These are phyloP conservation scores for Penicillium aurantiogriseum DNA, from an alignment of 2,329 filamentous ascomycete species.

Conservation along the genomic window DNA sequence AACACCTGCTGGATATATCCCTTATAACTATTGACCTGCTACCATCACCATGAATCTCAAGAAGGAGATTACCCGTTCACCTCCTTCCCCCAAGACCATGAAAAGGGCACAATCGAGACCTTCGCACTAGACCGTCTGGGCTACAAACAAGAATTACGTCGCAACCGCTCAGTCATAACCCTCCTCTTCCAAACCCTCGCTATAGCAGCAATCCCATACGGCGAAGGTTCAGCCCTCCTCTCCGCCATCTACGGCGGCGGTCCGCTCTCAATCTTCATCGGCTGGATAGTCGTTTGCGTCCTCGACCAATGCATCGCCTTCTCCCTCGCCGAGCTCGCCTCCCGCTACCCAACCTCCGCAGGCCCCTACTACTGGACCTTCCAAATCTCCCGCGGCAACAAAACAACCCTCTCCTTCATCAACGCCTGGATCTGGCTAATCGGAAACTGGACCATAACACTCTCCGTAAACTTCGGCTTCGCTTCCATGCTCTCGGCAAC, in stretches of 20 bases:
- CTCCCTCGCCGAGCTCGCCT: conserved; percentile 53
- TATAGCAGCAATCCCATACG: conserved; percentile 61
- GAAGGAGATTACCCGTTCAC: background rate
- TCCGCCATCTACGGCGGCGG: conserved; percentile 49
- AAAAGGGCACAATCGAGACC: conserved; percentile 24
- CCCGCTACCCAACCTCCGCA: conserved; percentile 53
- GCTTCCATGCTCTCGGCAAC: conserved; percentile 55
- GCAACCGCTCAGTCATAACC: conserved; percentile 60
- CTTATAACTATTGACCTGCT: background rate
- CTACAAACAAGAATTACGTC: conserved; percentile 57
- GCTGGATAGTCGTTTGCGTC: conserved; percentile 56
- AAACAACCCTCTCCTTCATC: conserved; percentile 52
- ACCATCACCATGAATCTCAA: background rate
- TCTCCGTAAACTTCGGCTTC: conserved; percentile 57
- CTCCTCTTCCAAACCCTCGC: conserved; percentile 62
- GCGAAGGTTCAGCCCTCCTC: conserved; percentile 42
- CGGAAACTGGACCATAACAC: conserved; percentile 54
- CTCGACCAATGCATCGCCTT: conserved; percentile 55
- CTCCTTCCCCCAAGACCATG: conserved; percentile 8
- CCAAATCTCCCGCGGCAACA: conserved; percentile 45
- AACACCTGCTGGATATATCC: background rate
- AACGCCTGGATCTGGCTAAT: conserved; percentile 56
- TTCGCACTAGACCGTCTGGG: conserved; percentile 48
- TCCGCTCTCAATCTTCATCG: conserved; percentile 56
- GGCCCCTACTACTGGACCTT: conserved; percentile 57